phyloP scores from a whole-genome alignment of 768 basidiomycete species.

The Tylopilus rubrobrunneus region DNA sequence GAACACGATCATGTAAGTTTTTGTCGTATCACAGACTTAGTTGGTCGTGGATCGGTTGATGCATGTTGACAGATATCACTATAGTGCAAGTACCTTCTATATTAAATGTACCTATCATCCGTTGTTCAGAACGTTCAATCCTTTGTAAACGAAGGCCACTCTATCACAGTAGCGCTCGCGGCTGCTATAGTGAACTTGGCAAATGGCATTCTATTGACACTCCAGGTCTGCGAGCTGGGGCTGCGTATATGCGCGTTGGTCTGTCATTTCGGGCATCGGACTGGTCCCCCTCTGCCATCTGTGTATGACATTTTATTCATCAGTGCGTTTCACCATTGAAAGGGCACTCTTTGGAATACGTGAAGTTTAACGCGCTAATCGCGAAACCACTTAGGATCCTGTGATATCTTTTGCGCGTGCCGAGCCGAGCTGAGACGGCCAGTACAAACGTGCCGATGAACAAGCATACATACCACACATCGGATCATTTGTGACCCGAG shows the following conservation, averaged over 20 bases:
- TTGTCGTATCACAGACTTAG: background rate
- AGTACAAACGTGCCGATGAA: conserved; percentile 9
- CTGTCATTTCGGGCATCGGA: background rate
- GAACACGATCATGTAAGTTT: background rate
- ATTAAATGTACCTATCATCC: background rate
- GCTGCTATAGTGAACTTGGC: background rate
- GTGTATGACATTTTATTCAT: background rate
- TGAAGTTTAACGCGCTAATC: background rate
- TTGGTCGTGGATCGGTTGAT: background rate
- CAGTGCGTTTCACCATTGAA: background rate
- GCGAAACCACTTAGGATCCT: background rate
- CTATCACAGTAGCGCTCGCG: background rate
- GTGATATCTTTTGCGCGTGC: too few species aligned
- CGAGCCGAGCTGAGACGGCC: too few species aligned
- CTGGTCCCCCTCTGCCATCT: background rate
- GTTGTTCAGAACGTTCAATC: too few species aligned
- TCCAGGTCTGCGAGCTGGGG: background rate
- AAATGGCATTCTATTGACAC: background rate
- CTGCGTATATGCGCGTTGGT: conserved; percentile 5
- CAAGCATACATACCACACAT: conserved; percentile 2
- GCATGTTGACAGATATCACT: background rate
- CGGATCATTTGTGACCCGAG: background rate
- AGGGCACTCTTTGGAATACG: background rate
- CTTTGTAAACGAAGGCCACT: too few species aligned
- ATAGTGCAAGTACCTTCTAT: background rate